These are phyloP conservation scores for Jaenimonas drosophilae DNA, from an alignment of 208 protist species.

Conservation along the genomic window DNA sequence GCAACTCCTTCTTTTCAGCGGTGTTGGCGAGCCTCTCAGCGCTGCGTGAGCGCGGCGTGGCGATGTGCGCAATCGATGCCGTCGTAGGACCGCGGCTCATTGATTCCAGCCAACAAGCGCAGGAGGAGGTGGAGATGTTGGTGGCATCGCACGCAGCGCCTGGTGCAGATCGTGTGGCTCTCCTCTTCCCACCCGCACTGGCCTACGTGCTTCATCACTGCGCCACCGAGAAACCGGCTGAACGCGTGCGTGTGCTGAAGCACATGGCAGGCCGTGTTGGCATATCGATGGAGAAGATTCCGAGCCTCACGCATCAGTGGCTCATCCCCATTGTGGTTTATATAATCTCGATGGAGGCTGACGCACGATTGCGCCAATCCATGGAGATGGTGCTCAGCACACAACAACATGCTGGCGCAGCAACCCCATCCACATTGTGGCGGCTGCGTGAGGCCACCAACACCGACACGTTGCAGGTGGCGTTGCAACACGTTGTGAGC, in stretches of 20 bases:
- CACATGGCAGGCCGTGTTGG: too few relatives aligned
- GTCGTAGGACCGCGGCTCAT: too few relatives aligned
- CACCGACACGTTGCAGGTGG: too few relatives aligned
- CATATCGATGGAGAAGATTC: conserved; percentile 11
- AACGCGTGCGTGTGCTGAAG: too few relatives aligned
- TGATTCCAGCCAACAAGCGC: too few relatives aligned
- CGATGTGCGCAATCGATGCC: too few relatives aligned
- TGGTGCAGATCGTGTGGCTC: not conserved
- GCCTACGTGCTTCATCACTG: conserved; percentile 17
- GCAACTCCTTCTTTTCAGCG: conserved; percentile 18
- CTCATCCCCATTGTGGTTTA: conserved; percentile 36
- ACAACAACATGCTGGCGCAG: too few relatives aligned
- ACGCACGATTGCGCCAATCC: conserved; percentile 18
- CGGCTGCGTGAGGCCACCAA: too few relatives aligned
- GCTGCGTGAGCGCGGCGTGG: too few relatives aligned
- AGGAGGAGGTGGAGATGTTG: conserved; percentile 5
- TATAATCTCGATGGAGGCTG: conserved; percentile 60
- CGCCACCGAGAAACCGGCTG: not conserved
- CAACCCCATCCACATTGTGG: too few relatives aligned
- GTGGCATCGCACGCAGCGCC: not conserved
- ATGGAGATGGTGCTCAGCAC: conserved; percentile 7
- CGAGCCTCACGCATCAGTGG: conserved; percentile 5
- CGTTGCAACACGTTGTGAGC: too few relatives aligned
- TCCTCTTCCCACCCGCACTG: conserved; percentile 11
- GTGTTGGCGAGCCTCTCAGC: too few relatives aligned